Evolutionary conservation across 2,329 filamentous ascomycete genomes (phyloP).

Genomic region (Cyphellophora attinorum): DNA sequence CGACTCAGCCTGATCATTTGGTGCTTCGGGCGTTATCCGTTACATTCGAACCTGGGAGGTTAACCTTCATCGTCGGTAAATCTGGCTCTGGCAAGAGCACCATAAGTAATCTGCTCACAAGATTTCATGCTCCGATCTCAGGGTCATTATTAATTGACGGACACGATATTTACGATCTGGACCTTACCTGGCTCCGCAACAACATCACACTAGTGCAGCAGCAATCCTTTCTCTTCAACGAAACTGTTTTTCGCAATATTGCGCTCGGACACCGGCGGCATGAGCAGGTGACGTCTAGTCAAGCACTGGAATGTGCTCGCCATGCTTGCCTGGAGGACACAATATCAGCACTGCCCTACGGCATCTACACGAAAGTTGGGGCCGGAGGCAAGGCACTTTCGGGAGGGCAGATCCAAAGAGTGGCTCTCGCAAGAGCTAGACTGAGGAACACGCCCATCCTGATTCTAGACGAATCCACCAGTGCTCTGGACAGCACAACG

Average conservation of each 20-base stretch:
- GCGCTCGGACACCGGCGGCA: slow-evolving; percentile 54
- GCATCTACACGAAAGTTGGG: slow-evolving; percentile 63
- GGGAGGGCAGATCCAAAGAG: slow-evolving; percentile 73
- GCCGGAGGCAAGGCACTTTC: slow-evolving; percentile 62
- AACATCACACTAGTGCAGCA: slow-evolving; percentile 80
- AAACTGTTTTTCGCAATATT: slow-evolving; percentile 69
- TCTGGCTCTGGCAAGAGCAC: slow-evolving; percentile 94
- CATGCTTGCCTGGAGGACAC: slow-evolving; percentile 61
- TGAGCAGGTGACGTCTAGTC: slow-evolving; percentile 37
- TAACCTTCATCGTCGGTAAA: slow-evolving; percentile 71
- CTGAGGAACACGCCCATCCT: slow-evolving; percentile 70
- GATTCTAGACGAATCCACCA: slow-evolving; percentile 82
- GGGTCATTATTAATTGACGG: slow-evolving; percentile 65
- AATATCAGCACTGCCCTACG: slow-evolving; percentile 56
- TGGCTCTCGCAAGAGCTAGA: slow-evolving; percentile 69
- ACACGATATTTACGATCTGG: slow-evolving; percentile 49
- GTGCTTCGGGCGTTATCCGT: slow-evolving; percentile 57
- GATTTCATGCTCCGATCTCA: slow-evolving; percentile 59
- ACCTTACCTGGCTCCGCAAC: slow-evolving; percentile 62
- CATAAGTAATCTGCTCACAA: slow-evolving; percentile 65
- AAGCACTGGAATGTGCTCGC: slow-evolving; percentile 54
- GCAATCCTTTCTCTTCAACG: slow-evolving; percentile 69
- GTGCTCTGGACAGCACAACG: slow-evolving; percentile 69
- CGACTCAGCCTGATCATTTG: slow-evolving; percentile 51
- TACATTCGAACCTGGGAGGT: slow-evolving; percentile 60